A percentile compares a stretch with the other conserved stretches of the same genome.
Conservation (phyloP, 2,329 filamentous ascomycete genomes). For the Aspergillus carbonarius region DNA sequence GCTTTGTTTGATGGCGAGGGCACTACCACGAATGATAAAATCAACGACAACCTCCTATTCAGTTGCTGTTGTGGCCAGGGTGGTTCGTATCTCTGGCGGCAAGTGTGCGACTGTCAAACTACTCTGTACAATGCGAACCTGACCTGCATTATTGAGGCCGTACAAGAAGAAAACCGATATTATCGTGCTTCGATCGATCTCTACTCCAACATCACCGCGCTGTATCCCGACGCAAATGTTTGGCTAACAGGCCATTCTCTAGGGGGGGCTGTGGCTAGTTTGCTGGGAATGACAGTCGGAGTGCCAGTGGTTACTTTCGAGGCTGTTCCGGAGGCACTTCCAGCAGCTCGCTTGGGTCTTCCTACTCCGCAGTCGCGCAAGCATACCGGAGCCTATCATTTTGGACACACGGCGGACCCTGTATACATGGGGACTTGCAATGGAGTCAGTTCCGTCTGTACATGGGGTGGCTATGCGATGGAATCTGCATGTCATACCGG, state of each 20-base stretch:
- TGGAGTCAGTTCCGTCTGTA: slow-evolving; percentile 82
- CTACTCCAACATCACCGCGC: slow-evolving; percentile 84
- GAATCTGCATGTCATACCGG: slow-evolving; percentile 92
- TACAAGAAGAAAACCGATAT: slow-evolving; percentile 83
- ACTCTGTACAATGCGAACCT: slow-evolving; percentile 87
- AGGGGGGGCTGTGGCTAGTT: slow-evolving; percentile 82
- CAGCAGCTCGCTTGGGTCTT: slow-evolving; percentile 79
- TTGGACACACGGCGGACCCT: slow-evolving; percentile 93
- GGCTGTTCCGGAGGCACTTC: slow-evolving; percentile 85
- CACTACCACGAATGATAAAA: slow-evolving; percentile 94
- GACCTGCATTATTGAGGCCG: slow-evolving; percentile 75
- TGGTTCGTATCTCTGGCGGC: slow-evolving; percentile 82
- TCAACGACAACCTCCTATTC: slow-evolving; percentile 97
- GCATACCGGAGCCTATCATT: slow-evolving; percentile 79
- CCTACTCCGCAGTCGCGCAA: slow-evolving; percentile 74
- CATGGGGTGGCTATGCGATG: slow-evolving; percentile 88
- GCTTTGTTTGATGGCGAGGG: slow-evolving; percentile 96
- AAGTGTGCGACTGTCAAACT: slow-evolving; percentile 90
- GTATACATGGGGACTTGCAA: slow-evolving; percentile 94
- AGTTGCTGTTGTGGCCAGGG: slow-evolving; percentile 97
- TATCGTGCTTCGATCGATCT: slow-evolving; percentile 86
- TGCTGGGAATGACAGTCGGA: slow-evolving; percentile 88
- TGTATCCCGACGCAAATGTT: slow-evolving; percentile 80
- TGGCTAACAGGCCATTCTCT: slow-evolving; percentile 94
- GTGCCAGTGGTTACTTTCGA: slow-evolving; percentile 90